A percentile compares a stretch with the other conserved stretches of the same genome.
Evolutionary conservation across 768 basidiomycete genomes (phyloP).

Genomic region (Suillus fuscotomentosus): DNA sequence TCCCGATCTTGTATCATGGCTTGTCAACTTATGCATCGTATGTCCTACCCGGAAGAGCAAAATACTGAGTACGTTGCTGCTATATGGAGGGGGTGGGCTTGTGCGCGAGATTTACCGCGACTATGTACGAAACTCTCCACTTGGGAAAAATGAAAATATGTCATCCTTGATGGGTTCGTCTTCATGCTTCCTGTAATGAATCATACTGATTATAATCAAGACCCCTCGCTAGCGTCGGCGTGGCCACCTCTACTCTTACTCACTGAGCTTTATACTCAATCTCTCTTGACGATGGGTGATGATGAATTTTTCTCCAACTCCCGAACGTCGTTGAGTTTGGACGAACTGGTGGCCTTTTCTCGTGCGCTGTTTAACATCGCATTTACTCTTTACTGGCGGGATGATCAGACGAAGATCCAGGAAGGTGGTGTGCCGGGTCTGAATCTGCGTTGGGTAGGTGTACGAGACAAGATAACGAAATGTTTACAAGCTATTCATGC

Average conservation of each 20-base stretch:
- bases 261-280: constrained; percentile 78
- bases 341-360: constrained; percentile 77
- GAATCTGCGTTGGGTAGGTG: constrained; percentile 55
- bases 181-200: neutral
- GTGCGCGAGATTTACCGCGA: constrained; percentile 75
- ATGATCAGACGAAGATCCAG: constrained; percentile 39
- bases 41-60: constrained; percentile 61
- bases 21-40: constrained; percentile 54
- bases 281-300: constrained; percentile 89
- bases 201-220: constrained; percentile 27
- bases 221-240: constrained; percentile 39
- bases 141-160: constrained; percentile 57
- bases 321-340: constrained; percentile 78
- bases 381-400: constrained; percentile 72
- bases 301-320: constrained; percentile 86
- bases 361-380: constrained; percentile 82
- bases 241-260: constrained; percentile 80
- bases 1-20: constrained; percentile 51
- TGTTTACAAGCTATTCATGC: constrained; percentile 83
- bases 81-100: constrained; percentile 55
- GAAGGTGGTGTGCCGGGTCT: constrained; percentile 41
- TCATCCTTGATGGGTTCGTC: constrained; percentile 39
- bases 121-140: constrained; percentile 55
- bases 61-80: constrained; percentile 54
- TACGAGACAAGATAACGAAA: constrained; percentile 72